A percentile compares a stretch with the other conserved stretches of the same genome.
These are phyloP conservation scores for Gastrodia elata DNA, from an alignment of 106 monocot genomes.

Conservation along the genomic window DNA sequence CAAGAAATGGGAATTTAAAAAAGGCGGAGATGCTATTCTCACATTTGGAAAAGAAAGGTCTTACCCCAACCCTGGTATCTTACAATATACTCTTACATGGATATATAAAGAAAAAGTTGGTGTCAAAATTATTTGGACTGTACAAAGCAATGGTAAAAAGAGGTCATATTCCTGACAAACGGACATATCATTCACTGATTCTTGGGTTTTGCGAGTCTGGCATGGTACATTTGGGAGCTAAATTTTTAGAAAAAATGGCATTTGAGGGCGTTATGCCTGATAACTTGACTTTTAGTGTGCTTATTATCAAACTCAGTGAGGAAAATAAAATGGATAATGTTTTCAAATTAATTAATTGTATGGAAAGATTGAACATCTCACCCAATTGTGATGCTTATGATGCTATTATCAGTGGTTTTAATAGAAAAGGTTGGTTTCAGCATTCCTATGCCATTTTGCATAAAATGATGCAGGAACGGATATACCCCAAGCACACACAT, in stretches of 20 bases:
- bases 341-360: conserved; percentile 46
- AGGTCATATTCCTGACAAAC: conserved; percentile 46
- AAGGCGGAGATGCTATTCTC: conserved; percentile 36
- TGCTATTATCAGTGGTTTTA: conserved; percentile 65
- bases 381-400: conserved; percentile 40
- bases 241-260: conserved; percentile 76
- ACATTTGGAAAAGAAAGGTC: conserved; percentile 43
- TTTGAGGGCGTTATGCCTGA: conserved; percentile 44
- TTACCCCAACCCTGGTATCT: conserved; percentile 44
- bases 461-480: conserved; percentile 61
- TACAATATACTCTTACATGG: conserved; percentile 73
- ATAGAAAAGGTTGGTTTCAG: conserved; percentile 45
- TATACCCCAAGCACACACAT: conserved; percentile 49
- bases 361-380: conserved; percentile 47
- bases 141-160: conserved; percentile 43
- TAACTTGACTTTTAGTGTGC: conserved; percentile 53
- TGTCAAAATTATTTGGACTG: conserved; percentile 30
- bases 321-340: conserved; percentile 29
- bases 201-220: conserved; percentile 51
- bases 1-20: conserved; percentile 36
- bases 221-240: conserved; percentile 55
- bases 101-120: conserved; percentile 35
- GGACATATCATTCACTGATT: conserved; percentile 58
- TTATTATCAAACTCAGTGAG: conserved; percentile 42
- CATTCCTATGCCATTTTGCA: conserved; percentile 48